Evolutionary conservation across 2,329 filamentous ascomycete species (phyloP).

Genomic region (Fusarium burgessii): DNA sequence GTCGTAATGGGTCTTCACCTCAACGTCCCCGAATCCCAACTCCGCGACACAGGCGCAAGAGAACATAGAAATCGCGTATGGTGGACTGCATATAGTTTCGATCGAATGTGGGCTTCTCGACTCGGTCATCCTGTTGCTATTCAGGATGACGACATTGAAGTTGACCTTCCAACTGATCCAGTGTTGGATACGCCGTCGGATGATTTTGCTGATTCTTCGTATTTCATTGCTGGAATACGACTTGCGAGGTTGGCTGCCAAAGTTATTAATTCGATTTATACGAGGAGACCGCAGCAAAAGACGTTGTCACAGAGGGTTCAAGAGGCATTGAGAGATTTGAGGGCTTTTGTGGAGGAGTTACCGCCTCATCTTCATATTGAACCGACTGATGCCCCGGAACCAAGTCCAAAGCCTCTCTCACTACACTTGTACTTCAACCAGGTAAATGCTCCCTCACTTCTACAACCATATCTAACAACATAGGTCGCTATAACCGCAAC

Average conservation of each 20-base stretch:
- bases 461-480: not conserved
- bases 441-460: not conserved
- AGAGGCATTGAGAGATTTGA: constrained; percentile 48
- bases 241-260: constrained; percentile 51
- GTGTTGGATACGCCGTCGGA: constrained; percentile 42
- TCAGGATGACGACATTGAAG: constrained; percentile 61
- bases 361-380: constrained; percentile 50
- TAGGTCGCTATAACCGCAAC: constrained; percentile 52
- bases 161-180: constrained; percentile 55
- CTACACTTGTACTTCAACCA: constrained; percentile 53
- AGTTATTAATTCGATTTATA: constrained; percentile 51
- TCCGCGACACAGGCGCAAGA: constrained; percentile 52
- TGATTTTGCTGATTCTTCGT: constrained; percentile 51
- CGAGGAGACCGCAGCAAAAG: constrained; percentile 45
- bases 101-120: constrained; percentile 62
- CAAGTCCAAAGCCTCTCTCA: constrained; percentile 46
- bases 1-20: constrained; percentile 60
- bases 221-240: constrained; percentile 52
- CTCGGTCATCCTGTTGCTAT: constrained; percentile 62
- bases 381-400: constrained; percentile 32
- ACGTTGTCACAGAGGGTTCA: constrained; percentile 51
- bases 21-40: constrained; percentile 54
- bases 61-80: constrained; percentile 57
- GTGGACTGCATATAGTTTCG: constrained; percentile 59
- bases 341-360: constrained; percentile 49